phyloP scores from a whole-genome alignment of 768 basidiomycete species.

The Mrakia hoshinonis region DNA sequence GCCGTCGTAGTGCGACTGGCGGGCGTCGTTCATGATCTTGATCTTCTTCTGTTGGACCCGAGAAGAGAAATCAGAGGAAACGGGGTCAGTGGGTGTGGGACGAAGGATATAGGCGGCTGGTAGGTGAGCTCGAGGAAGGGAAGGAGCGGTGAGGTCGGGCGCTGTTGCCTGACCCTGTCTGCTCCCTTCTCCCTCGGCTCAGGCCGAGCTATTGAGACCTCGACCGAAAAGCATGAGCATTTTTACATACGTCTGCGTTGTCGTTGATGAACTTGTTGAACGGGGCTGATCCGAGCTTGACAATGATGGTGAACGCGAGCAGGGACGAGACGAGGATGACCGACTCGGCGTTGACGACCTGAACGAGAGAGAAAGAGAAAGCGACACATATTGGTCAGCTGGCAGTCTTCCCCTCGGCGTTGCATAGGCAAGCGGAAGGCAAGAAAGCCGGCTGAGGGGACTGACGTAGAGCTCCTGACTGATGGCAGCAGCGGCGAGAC shows the following conservation, averaged over 20 bases:
- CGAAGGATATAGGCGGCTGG: too few species aligned
- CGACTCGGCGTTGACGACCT: slow-evolving; percentile 86
- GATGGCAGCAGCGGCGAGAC: slow-evolving; percentile 80
- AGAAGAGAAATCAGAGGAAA: background rate
- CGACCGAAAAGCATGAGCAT: too few species aligned
- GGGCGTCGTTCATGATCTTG: slow-evolving; percentile 69
- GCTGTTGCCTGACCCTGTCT: too few species aligned
- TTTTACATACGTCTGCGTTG: slow-evolving; percentile 54
- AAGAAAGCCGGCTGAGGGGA: background rate
- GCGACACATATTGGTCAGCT: background rate
- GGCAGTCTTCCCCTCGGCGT: background rate
- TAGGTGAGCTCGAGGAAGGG: background rate
- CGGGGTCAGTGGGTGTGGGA: background rate
- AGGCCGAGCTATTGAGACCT: background rate
- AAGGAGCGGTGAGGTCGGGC: background rate
- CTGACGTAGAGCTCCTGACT: slow-evolving; percentile 65
- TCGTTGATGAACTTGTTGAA: slow-evolving; percentile 87
- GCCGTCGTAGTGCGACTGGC: slow-evolving; percentile 81
- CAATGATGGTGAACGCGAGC: slow-evolving; percentile 73
- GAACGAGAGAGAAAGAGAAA: background rate
- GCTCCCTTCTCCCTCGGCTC: background rate
- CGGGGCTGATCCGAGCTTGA: slow-evolving; percentile 66
- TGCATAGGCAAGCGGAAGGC: background rate
- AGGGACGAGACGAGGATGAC: slow-evolving; percentile 76
- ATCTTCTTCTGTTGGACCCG: slow-evolving; percentile 52